Percentiles rank a stretch among this genome's conserved stretches.
Evolutionary conservation across 495 filamentous ascomycete species (phyloP).

Genomic region (Lineolata rhizophorae): DNA sequence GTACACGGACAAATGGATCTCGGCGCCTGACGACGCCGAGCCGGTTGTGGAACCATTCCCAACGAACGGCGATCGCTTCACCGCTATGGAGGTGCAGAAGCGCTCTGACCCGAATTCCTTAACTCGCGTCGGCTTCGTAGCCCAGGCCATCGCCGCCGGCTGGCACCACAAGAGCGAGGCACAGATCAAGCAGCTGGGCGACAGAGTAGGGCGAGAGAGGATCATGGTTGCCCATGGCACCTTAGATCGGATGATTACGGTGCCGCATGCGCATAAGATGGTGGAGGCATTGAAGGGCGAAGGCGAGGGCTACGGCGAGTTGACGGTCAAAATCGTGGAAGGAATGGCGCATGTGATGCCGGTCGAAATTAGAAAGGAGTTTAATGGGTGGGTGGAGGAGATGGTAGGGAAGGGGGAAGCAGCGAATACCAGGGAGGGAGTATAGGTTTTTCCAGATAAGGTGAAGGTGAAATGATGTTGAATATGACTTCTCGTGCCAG

Average conservation of each 20-base stretch:
- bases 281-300: constrained; percentile 24
- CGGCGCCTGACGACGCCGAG: constrained; percentile 30
- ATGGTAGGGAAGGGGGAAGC: constrained; percentile 20
- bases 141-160: constrained; percentile 55
- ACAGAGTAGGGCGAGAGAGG: constrained; percentile 43
- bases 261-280: constrained; percentile 34
- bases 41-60: constrained; percentile 28
- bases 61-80: constrained; percentile 58
- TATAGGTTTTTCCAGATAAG: too few species aligned
- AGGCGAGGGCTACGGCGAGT: constrained; percentile 16
- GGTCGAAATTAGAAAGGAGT: constrained; percentile 38
- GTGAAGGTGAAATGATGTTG: too few species aligned
- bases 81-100: constrained; percentile 53
- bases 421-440: constrained; percentile 3
- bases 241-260: constrained; percentile 49
- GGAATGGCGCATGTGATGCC: constrained; percentile 47
- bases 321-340: constrained; percentile 33
- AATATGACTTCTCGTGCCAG: too few species aligned
- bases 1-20: constrained; percentile 39
- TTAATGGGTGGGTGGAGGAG: constrained; percentile 33
- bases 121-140: constrained; percentile 41
- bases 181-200: constrained; percentile 39
- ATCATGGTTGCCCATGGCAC: constrained; percentile 59
- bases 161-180: constrained; percentile 51
- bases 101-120: constrained; percentile 30